Percentiles rank a stretch among this genome's conserved stretches.
Evolutionary conservation across 202 grass and related monocot genomes (phyloP).

Genomic region (Sporobolus alterniflorus): DNA sequence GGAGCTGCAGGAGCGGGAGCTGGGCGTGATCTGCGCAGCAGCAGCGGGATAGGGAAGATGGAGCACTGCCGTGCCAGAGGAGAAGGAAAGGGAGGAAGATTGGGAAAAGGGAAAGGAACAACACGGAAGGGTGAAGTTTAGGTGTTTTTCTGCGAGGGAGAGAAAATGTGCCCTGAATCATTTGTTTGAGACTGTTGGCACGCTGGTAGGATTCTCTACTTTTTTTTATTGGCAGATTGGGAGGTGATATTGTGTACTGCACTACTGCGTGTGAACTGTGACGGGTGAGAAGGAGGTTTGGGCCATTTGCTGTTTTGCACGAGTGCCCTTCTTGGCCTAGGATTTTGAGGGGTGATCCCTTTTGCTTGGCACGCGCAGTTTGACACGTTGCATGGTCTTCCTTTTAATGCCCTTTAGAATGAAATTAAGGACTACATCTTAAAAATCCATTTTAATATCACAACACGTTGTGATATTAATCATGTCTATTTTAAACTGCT

Average conservation of each 20-base stretch:
- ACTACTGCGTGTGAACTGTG: background rate
- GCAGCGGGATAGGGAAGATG: constrained; percentile 34
- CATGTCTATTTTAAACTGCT: too few species aligned
- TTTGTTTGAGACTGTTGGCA: constrained; percentile 3
- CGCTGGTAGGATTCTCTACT: background rate
- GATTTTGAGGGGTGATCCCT: background rate
- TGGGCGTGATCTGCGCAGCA: constrained; percentile 28
- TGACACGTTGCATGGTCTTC: too few species aligned
- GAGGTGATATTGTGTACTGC: background rate
- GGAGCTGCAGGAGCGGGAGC: background rate
- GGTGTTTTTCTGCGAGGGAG: background rate
- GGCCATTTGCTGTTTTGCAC: background rate
- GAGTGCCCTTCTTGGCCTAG: background rate
- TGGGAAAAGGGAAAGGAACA: constrained; percentile 31
- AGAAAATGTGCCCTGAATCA: background rate
- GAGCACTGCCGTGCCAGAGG: constrained; percentile 8
- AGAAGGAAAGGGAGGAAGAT: constrained; percentile 1
- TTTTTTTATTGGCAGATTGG: background rate
- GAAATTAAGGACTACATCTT: too few species aligned
- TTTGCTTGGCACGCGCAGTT: background rate
- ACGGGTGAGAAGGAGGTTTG: background rate
- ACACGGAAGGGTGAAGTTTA: background rate
- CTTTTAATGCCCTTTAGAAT: too few species aligned
- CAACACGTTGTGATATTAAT: too few species aligned
- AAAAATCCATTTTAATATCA: too few species aligned